These are phyloP conservation scores for Ballota nigra DNA, from an alignment of 257 asterid genomes.

Conservation along the genomic window DNA sequence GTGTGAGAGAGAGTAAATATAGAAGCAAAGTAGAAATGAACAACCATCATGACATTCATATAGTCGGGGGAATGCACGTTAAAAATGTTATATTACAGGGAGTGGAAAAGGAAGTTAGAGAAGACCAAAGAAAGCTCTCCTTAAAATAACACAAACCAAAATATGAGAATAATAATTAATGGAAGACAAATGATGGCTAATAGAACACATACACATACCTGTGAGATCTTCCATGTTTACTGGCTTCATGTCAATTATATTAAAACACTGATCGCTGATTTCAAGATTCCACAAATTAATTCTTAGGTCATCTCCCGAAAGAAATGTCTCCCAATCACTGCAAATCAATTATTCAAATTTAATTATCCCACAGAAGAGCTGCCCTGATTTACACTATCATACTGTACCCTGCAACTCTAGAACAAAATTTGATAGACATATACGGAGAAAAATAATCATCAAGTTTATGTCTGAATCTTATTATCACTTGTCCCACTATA, in stretches of 20 bases:
- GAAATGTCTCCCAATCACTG: conserved; percentile 87
- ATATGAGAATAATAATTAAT: background rate
- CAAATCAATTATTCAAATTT: conserved; percentile 26
- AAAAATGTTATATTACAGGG: too few relatives aligned
- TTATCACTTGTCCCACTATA: background rate
- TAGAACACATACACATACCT: conserved; percentile 34
- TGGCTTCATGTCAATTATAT: conserved; percentile 76
- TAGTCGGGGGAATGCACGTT: background rate
- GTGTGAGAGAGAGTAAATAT: background rate
- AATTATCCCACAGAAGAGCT: conserved; percentile 13
- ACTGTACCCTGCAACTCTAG: conserved; percentile 9
- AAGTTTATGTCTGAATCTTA: conserved; percentile 1
- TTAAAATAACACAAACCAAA: background rate
- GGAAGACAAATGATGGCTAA: background rate
- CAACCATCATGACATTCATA: background rate
- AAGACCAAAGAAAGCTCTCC: too few relatives aligned
- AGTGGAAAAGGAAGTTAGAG: too few relatives aligned
- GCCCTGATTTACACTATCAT: conserved; percentile 6
- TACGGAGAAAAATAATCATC: conserved; percentile 6
- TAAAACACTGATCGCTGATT: conserved; percentile 67
- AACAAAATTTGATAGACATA: background rate
- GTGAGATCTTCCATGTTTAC: conserved; percentile 71
- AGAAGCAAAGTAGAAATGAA: conserved; percentile 10
- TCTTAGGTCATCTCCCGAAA: conserved; percentile 81
- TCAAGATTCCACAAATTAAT: conserved; percentile 85